A percentile compares a stretch with the other conserved stretches of the same genome.
These are phyloP conservation scores for maize (Zea mays) DNA, from an alignment of 176 grass and related monocot species.

Conservation along the genomic window DNA sequence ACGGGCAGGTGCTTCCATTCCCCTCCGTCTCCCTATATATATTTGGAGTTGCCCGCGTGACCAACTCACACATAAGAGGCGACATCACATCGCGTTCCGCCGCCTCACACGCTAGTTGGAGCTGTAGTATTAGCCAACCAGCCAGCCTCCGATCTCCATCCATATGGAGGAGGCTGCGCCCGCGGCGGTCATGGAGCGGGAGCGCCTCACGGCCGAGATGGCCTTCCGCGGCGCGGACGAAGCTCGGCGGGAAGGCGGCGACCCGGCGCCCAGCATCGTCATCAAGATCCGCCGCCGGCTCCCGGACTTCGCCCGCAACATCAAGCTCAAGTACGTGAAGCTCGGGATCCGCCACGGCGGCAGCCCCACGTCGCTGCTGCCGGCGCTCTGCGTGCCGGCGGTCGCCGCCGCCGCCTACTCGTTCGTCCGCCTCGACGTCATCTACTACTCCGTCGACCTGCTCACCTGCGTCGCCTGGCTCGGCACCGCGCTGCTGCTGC, in stretches of 20 bases:
- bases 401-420: conserved; percentile 45
- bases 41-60: conserved; percentile 12
- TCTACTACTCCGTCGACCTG: conserved; percentile 64
- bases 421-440: conserved; percentile 52
- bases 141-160: background rate
- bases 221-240: conserved; percentile 37
- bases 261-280: conserved; percentile 50
- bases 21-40: conserved; percentile 6
- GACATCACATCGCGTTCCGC: background rate
- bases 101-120: background rate
- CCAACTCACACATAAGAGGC: conserved; percentile 40
- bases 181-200: conserved; percentile 58
- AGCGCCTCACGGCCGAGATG: conserved; percentile 74
- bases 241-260: background rate
- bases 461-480: conserved; percentile 59
- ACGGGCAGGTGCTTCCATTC: conserved; percentile 28
- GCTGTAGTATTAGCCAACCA: too few relatives aligned
- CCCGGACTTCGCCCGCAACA: conserved; percentile 67
- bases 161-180: conserved; percentile 33
- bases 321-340: conserved; percentile 81
- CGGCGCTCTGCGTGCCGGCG: conserved; percentile 49
- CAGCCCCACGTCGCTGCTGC: conserved; percentile 48
- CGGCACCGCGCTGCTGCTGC: conserved; percentile 48
- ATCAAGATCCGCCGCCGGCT: conserved; percentile 70
- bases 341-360: conserved; percentile 59